Evolutionary conservation across 306 rosid species (phyloP).

Genomic region (Prinsepia uniflora): DNA sequence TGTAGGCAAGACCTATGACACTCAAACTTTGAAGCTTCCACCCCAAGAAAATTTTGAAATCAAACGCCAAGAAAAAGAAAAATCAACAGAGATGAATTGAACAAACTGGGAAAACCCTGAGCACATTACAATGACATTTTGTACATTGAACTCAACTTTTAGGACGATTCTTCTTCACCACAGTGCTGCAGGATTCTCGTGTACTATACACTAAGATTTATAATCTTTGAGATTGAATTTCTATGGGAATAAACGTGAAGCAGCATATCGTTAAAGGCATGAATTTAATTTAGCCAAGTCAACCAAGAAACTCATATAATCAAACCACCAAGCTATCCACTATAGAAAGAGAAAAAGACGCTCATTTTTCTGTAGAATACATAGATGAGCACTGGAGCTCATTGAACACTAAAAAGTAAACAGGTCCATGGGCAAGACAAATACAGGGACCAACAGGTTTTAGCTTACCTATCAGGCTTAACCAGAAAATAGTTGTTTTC

Average conservation of each 20-base stretch:
- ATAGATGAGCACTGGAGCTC: background rate
- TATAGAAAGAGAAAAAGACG: background rate
- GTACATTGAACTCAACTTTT: background rate
- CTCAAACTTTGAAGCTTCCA: slow-evolving; percentile 8
- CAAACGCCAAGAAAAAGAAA: background rate
- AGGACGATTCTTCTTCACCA: background rate
- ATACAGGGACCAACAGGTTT: background rate
- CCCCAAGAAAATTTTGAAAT: background rate
- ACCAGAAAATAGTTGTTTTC: background rate
- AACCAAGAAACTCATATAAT: background rate
- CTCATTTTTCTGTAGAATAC: background rate
- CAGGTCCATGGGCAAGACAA: background rate
- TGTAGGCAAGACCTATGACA: background rate
- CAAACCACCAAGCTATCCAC: background rate
- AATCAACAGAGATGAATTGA: background rate
- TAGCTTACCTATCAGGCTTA: background rate
- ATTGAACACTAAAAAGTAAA: background rate
- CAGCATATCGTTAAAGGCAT: background rate
- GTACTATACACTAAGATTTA: background rate
- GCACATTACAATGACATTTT: background rate
- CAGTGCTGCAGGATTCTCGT: background rate
- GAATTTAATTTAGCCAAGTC: background rate
- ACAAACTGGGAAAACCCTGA: background rate
- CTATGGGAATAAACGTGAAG: background rate
- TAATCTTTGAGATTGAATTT: background rate